Evolutionary conservation across 805 yeast species (phyloP).

Genomic region (Candida schatavii): DNA sequence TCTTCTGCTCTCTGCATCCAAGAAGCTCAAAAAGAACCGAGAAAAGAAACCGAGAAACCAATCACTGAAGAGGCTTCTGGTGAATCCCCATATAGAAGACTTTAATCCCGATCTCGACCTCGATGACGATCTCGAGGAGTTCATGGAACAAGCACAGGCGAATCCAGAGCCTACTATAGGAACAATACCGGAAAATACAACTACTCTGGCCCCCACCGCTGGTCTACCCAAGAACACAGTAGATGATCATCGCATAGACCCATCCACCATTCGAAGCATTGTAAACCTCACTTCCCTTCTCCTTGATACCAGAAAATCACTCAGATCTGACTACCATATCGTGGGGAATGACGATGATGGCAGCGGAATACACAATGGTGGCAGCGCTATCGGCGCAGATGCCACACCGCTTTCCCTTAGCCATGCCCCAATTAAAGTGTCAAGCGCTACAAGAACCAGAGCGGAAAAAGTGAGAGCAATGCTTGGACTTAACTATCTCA

Average conservation of each 20-base stretch:
- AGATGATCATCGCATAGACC: neutral
- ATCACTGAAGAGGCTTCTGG: neutral
- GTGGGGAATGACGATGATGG: constrained; percentile 19
- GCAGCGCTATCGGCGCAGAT: constrained; percentile 6
- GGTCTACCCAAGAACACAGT: neutral
- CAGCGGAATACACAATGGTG: constrained; percentile 6
- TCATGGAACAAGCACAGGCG: neutral
- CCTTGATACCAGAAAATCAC: constrained; percentile 39
- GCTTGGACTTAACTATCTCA: constrained; percentile 48
- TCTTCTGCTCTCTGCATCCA: too few relatives aligned
- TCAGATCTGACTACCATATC: constrained; percentile 42
- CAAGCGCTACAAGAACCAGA: constrained; percentile 39
- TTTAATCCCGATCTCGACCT: constrained; percentile 9
- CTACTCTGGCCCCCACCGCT: neutral
- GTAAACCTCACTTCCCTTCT: constrained; percentile 39
- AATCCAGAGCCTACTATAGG: neutral
- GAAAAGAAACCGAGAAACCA: neutral
- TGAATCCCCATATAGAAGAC: constrained; percentile 5
- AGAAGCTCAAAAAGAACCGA: neutral
- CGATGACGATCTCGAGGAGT: constrained; percentile 1
- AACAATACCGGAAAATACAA: neutral
- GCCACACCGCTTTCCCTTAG: neutral
- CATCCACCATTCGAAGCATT: constrained; percentile 22
- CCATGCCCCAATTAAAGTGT: constrained; percentile 14
- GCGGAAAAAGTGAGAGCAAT: constrained; percentile 49